Percentiles rank a stretch among this genome's conserved stretches.
These are phyloP conservation scores for Lotmaria passim DNA, from an alignment of 208 protist species.

Conservation along the genomic window DNA sequence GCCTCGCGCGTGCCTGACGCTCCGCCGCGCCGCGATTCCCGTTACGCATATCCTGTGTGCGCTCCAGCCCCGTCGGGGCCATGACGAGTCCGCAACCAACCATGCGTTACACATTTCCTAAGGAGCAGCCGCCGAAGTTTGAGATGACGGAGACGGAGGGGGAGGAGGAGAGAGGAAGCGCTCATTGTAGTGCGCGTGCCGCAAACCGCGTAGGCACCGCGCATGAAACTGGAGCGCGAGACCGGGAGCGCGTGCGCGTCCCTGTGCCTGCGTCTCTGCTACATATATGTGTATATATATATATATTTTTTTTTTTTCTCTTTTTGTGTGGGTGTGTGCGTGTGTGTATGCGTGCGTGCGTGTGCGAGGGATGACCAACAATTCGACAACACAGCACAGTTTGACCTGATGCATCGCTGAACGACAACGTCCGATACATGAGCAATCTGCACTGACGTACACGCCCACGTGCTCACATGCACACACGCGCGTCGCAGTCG, in stretches of 20 bases:
- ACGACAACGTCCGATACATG: slow-evolving; percentile 17
- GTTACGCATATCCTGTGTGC: slow-evolving; percentile 37
- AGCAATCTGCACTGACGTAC: slow-evolving; percentile 24
- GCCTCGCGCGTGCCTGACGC: slow-evolving; percentile 22
- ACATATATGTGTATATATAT: too few relatives aligned
- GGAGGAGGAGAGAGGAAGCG: neutral
- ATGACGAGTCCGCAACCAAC: slow-evolving; percentile 37
- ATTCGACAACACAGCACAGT: slow-evolving; percentile 24
- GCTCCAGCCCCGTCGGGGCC: slow-evolving; percentile 34
- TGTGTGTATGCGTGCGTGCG: too few relatives aligned
- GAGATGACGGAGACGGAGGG: too few relatives aligned
- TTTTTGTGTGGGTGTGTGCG: too few relatives aligned
- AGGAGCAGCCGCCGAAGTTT: neutral
- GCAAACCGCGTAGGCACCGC: slow-evolving; percentile 27
- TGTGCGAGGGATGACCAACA: slow-evolving; percentile 23
- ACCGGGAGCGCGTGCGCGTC: neutral
- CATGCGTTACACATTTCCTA: slow-evolving; percentile 25
- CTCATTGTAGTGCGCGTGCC: slow-evolving; percentile 31
- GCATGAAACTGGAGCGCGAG: slow-evolving; percentile 31
- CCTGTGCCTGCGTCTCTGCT: too few relatives aligned
- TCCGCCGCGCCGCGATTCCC: slow-evolving; percentile 26
- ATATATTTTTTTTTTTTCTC: too few relatives aligned
- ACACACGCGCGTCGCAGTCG: neutral
- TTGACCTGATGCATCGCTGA: slow-evolving; percentile 29
- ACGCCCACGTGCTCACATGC: neutral